Conservation (phyloP, 2,329 filamentous ascomycete species). For the Colletotrichum sansevieriae region DNA sequence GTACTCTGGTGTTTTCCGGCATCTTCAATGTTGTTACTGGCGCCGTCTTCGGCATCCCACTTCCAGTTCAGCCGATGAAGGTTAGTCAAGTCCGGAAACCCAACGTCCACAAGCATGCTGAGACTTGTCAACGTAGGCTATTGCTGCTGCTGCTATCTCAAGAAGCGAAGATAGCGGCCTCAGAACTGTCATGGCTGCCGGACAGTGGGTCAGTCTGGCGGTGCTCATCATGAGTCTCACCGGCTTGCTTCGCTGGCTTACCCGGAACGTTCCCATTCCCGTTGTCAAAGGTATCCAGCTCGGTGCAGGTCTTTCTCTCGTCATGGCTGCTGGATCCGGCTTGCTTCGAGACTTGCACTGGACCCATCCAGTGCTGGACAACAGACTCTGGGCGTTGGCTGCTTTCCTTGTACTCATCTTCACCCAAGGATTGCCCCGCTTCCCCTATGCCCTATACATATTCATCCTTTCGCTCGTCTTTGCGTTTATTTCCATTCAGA, state of each 20-base stretch:
- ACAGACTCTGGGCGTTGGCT: constrained; percentile 80
- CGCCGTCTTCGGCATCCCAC: constrained; percentile 84
- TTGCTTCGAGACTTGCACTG: constrained; percentile 79
- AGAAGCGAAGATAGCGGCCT: constrained; percentile 65
- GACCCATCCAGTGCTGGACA: constrained; percentile 78
- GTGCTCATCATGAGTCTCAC: constrained; percentile 84
- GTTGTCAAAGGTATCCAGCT: constrained; percentile 96
- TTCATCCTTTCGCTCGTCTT: constrained; percentile 78
- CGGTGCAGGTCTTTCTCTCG: constrained; percentile 86
- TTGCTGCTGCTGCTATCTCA: constrained; percentile 89
- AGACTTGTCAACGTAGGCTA: constrained; percentile 66
- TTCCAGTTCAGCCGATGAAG: constrained; percentile 92
- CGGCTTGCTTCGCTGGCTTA: constrained; percentile 81
- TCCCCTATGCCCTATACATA: constrained; percentile 84
- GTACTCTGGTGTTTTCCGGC: constrained; percentile 90
- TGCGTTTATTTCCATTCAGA: constrained; percentile 61
- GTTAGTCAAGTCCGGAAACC: constrained; percentile 48
- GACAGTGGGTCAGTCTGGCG: constrained; percentile 77
- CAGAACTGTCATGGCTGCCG: constrained; percentile 81
- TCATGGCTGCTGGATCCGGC: constrained; percentile 79
- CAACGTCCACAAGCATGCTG: background rate
- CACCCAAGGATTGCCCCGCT: constrained; percentile 72
- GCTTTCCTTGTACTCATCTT: constrained; percentile 79
- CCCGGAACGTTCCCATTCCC: constrained; percentile 82
- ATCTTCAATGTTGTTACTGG: constrained; percentile 89